Conservation (phyloP, 805 yeast genomes). For the Middelhovenomyces tepae region DNA sequence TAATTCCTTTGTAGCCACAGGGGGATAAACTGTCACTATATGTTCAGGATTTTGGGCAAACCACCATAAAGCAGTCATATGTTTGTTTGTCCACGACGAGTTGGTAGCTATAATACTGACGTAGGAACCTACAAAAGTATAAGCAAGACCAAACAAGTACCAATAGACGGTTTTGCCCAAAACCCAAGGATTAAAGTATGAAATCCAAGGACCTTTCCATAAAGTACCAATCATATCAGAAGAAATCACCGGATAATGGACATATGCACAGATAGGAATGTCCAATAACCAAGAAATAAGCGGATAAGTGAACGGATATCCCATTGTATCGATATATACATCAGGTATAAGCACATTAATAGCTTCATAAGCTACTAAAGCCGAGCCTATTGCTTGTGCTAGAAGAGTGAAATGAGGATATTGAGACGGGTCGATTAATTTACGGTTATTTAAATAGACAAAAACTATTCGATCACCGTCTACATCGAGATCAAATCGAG, state of each 20-base stretch:
- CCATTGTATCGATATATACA: slow-evolving; percentile 90
- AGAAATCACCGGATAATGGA: slow-evolving; percentile 92
- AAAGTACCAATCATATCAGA: slow-evolving; percentile 73
- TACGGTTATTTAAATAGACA: slow-evolving; percentile 47
- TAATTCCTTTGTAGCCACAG: slow-evolving; percentile 66
- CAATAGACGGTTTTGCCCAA: slow-evolving; percentile 56
- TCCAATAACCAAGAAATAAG: slow-evolving; percentile 45
- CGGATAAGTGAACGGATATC: slow-evolving; percentile 82
- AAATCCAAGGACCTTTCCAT: slow-evolving; percentile 20
- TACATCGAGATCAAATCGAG: slow-evolving; percentile 47
- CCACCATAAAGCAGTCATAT: slow-evolving; percentile 59
- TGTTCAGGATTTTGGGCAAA: slow-evolving; percentile 30
- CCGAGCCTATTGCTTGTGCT: slow-evolving; percentile 82
- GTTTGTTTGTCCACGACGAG: slow-evolving; percentile 87
- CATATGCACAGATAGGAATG: slow-evolving; percentile 76
- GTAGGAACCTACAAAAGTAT: slow-evolving; percentile 57
- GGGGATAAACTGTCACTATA: slow-evolving; percentile 65
- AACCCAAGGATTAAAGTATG: slow-evolving; percentile 5
- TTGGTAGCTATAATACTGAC: slow-evolving; percentile 64
- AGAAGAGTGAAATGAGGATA: slow-evolving; percentile 77
- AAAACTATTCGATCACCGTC: slow-evolving; percentile 46
- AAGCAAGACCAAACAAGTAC: slow-evolving; percentile 53
- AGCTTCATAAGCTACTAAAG: slow-evolving; percentile 62
- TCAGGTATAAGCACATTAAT: slow-evolving; percentile 64
- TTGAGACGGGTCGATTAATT: slow-evolving; percentile 55